These are phyloP conservation scores for Conringia planisiliqua DNA, from an alignment of 345 rosid species.

Conservation along the genomic window DNA sequence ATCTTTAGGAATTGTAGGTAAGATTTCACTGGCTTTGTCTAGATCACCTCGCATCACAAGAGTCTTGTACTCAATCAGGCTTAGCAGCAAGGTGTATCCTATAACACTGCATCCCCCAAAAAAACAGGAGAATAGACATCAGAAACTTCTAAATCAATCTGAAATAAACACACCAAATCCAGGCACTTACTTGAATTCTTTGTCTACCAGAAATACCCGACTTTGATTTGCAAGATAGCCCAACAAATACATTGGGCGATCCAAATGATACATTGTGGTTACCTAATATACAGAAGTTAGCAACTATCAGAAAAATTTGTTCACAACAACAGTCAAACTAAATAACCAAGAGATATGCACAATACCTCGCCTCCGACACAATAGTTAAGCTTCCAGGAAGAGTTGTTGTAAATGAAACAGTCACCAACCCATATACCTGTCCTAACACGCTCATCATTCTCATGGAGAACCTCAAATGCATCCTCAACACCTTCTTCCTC, in stretches of 20 bases:
- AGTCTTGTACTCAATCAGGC: slow-evolving; percentile 93
- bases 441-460: slow-evolving; percentile 95
- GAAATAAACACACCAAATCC: slow-evolving; percentile 1
- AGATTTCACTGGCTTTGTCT: slow-evolving; percentile 69
- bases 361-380: slow-evolving; percentile 99
- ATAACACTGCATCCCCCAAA: slow-evolving; percentile 49
- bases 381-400: slow-evolving; percentile 97
- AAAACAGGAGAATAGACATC: slow-evolving; percentile 5
- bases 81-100: slow-evolving; percentile 81
- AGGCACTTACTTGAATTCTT: slow-evolving; percentile 87
- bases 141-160: slow-evolving; percentile 15
- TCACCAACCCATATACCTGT: slow-evolving; percentile 99
- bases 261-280: slow-evolving; percentile 98
- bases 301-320: background rate
- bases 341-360: slow-evolving; percentile 10
- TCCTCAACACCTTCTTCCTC: slow-evolving; percentile 99
- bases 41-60: slow-evolving; percentile 95
- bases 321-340: background rate
- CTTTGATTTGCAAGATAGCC: slow-evolving; percentile 98
- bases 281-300: slow-evolving; percentile 46
- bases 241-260: slow-evolving; percentile 98
- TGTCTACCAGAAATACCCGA: slow-evolving; percentile 95
- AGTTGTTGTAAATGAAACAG: slow-evolving; percentile 97
- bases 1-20: slow-evolving; percentile 84
- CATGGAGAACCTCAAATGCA: slow-evolving; percentile 99